These are phyloP conservation scores for Tetrahymena elliotti DNA, from an alignment of 73 alveolate genomes.

Conservation along the genomic window DNA sequence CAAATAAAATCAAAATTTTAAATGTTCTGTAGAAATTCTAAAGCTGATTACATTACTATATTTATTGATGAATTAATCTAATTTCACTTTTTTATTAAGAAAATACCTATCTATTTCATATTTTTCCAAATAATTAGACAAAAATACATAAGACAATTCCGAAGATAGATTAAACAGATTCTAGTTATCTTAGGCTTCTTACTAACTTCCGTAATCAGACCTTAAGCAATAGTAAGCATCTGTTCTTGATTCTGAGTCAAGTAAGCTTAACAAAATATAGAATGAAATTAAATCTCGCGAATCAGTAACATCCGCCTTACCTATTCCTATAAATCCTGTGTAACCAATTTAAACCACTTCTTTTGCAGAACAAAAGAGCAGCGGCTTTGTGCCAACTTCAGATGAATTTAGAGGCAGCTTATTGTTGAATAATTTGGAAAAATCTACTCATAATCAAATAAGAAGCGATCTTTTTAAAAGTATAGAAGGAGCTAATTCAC, in stretches of 20 bases:
- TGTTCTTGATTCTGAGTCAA: neutral
- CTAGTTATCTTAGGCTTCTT: neutral
- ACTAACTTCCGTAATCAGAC: neutral
- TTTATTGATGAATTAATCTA: too few relatives aligned
- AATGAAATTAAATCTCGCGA: neutral
- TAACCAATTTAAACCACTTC: neutral
- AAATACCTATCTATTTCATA: too few relatives aligned
- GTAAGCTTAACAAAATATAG: neutral
- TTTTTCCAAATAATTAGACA: neutral
- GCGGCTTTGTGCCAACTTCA: neutral
- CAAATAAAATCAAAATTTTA: too few relatives aligned
- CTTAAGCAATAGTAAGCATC: neutral
- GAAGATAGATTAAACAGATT: neutral
- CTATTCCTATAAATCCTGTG: neutral
- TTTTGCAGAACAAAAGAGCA: neutral
- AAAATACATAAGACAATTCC: neutral
- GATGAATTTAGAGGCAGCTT: neutral
- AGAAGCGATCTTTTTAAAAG: neutral
- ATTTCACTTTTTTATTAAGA: too few relatives aligned
- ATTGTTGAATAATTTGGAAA: neutral
- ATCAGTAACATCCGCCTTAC: neutral
- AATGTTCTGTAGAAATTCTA: too few relatives aligned
- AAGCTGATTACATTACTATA: too few relatives aligned
- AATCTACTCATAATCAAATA: neutral
- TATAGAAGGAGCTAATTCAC: neutral